Evolutionary conservation across 2,329 filamentous ascomycete genomes (phyloP).

Genomic region (Aspergillus sp.): DNA sequence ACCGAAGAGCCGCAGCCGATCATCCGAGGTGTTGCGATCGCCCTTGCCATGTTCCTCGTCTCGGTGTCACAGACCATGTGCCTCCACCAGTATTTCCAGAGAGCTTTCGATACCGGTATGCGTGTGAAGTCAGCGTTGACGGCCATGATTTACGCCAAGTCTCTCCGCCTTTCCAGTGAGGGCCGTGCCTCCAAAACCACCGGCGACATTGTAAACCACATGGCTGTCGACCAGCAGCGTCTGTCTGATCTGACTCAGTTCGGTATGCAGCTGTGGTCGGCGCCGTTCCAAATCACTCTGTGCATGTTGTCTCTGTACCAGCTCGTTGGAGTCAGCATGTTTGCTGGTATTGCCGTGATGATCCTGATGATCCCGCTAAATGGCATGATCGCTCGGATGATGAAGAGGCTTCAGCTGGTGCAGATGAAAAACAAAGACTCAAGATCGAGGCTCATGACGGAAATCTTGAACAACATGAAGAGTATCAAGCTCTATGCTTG

Average conservation of each 20-base stretch:
- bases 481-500: constrained; percentile 98
- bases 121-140: constrained; percentile 88
- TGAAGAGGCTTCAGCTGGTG: constrained; percentile 90
- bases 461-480: constrained; percentile 99
- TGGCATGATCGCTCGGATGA: constrained; percentile 82
- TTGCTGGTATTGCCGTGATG: constrained; percentile 93
- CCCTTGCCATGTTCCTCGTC: constrained; percentile 85
- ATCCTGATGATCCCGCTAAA: constrained; percentile 96
- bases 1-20: constrained; percentile 67
- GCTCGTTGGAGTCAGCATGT: constrained; percentile 91
- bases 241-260: constrained; percentile 94
- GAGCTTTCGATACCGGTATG: constrained; percentile 94
- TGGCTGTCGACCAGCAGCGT: constrained; percentile 96
- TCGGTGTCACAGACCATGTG: constrained; percentile 83
- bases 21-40: constrained; percentile 81
- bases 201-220: constrained; percentile 98
- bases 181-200: constrained; percentile 85
- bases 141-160: constrained; percentile 89
- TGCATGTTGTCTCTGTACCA: constrained; percentile 97
- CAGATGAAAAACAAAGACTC: constrained; percentile 99
- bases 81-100: constrained; percentile 97
- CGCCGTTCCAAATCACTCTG: constrained; percentile 90
- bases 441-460: constrained; percentile 87
- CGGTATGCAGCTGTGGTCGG: constrained; percentile 92
- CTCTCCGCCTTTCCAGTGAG: constrained; percentile 86